Conservation (phyloP, 164 flowering plant genomes). For the Dillenia suffruticosa region DNA sequence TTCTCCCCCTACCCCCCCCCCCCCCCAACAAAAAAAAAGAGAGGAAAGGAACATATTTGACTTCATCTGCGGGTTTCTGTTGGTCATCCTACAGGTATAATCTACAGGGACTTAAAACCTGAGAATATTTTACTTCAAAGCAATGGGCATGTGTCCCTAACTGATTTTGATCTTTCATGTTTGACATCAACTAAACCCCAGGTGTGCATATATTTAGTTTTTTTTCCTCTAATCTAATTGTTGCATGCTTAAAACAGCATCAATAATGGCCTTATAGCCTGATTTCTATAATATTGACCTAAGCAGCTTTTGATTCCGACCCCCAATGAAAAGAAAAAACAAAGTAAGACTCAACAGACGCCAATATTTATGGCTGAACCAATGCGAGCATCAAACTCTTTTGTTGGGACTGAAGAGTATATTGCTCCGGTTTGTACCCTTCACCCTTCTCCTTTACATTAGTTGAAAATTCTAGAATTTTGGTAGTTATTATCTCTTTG, state of each 20-base stretch:
- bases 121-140: conserved; percentile 83
- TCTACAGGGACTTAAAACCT: conserved; percentile 96
- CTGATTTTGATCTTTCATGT: conserved; percentile 96
- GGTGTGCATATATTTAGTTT: conserved; percentile 27
- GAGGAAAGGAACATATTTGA: no score
- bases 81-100: conserved; percentile 58
- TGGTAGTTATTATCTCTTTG: no score
- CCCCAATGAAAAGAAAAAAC: conserved; percentile 58
- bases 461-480: no score
- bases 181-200: conserved; percentile 97
- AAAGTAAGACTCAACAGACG: conserved; percentile 43
- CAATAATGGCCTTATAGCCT: no score
- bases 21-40: no score
- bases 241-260: no score
- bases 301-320: conserved; percentile 73
- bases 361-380: conserved; percentile 98
- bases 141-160: conserved; percentile 77
- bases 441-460: background rate
- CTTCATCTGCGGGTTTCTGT: background rate
- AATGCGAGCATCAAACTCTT: conserved; percentile 95
- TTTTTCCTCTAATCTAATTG: no score
- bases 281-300: background rate
- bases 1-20: no score
- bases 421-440: conserved; percentile 82
- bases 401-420: conserved; percentile 99